Evolutionary conservation across 495 filamentous ascomycete species (phyloP).

Genomic region (Penicillium silybi): DNA sequence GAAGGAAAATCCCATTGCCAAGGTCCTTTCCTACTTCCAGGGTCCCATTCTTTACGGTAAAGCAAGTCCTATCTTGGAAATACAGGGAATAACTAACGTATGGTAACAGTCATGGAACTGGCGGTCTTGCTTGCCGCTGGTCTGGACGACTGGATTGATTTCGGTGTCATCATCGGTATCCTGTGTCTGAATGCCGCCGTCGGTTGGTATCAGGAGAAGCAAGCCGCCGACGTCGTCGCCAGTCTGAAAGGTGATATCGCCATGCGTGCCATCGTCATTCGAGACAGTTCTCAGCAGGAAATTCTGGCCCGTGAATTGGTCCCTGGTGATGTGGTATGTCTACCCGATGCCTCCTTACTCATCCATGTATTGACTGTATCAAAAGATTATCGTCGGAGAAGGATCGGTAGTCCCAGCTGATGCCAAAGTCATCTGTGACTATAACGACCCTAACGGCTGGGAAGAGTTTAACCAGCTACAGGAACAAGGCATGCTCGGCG

Average conservation of each 20-base stretch:
- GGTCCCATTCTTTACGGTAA: slow-evolving; percentile 81
- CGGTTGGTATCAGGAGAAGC: slow-evolving; percentile 83
- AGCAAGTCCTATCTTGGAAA: slow-evolving; percentile 11
- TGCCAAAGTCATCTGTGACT: slow-evolving; percentile 67
- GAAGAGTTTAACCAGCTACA: slow-evolving; percentile 56
- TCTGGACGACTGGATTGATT: slow-evolving; percentile 74
- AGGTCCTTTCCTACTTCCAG: slow-evolving; percentile 69
- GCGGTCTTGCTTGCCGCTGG: slow-evolving; percentile 72
- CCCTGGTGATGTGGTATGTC: slow-evolving; percentile 70
- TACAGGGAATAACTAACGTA: slow-evolving; percentile 18
- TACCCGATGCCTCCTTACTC: neutral
- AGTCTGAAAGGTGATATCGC: slow-evolving; percentile 78
- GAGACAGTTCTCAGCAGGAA: slow-evolving; percentile 60
- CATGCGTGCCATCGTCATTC: slow-evolving; percentile 65
- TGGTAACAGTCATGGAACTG: slow-evolving; percentile 67
- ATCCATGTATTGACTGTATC: slow-evolving; percentile 22
- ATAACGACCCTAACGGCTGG: slow-evolving; percentile 61
- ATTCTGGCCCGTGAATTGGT: slow-evolving; percentile 74
- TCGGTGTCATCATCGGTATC: slow-evolving; percentile 80
- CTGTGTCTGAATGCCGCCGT: slow-evolving; percentile 69
- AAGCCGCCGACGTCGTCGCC: slow-evolving; percentile 77
- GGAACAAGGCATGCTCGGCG: slow-evolving; percentile 52
- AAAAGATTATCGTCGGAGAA: slow-evolving; percentile 61
- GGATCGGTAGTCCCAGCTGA: slow-evolving; percentile 70
- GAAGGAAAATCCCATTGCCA: slow-evolving; percentile 68